Percentiles rank a stretch among this genome's conserved stretches.
phyloP scores from a whole-genome alignment of 345 rosid species.

The Pelargonium nanum region DNA sequence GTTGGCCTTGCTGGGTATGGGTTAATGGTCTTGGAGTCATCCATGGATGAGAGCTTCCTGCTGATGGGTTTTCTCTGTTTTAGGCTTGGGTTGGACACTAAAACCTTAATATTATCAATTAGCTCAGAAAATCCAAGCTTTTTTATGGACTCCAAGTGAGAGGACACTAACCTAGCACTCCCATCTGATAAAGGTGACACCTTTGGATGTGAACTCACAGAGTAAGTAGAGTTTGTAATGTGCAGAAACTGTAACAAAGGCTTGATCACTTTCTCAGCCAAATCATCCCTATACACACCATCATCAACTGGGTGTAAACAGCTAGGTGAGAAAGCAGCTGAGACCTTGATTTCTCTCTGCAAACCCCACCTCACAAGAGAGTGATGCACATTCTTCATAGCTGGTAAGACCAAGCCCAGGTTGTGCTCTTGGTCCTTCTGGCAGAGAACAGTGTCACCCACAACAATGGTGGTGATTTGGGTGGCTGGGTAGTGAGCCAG shows the following conservation, averaged over 20 bases:
- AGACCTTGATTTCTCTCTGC: constrained; percentile 49
- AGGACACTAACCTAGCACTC: constrained; percentile 10
- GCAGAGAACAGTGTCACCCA: constrained; percentile 31
- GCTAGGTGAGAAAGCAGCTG: constrained; percentile 35
- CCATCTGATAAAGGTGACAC: constrained; percentile 25
- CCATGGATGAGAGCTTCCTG: constrained; percentile 38
- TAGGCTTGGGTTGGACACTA: constrained; percentile 15
- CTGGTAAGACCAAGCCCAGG: constrained; percentile 30
- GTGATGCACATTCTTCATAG: constrained; percentile 45
- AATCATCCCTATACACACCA: constrained; percentile 10
- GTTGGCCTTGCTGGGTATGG: constrained; percentile 40
- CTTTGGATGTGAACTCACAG: constrained; percentile 29
- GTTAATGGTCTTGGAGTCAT: constrained; percentile 18
- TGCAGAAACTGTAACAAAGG: constrained; percentile 34
- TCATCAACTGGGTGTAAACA: constrained; percentile 23
- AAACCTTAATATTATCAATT: constrained; percentile 32
- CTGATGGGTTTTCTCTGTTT: constrained; percentile 12
- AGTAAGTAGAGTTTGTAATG: constrained; percentile 46
- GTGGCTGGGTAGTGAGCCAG: constrained; percentile 54
- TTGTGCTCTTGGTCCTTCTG: constrained; percentile 25
- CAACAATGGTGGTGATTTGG: constrained; percentile 55
- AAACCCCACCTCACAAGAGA: constrained; percentile 75
- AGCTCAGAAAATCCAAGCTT: constrained; percentile 31
- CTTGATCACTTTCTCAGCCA: constrained; percentile 19
- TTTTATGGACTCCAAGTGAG: constrained; percentile 24